Percentiles rank a stretch among this genome's conserved stretches.
Evolutionary conservation across 192 early-diverging fungal genomes (phyloP).

Genomic region (Chytriomyces hyalinus): DNA sequence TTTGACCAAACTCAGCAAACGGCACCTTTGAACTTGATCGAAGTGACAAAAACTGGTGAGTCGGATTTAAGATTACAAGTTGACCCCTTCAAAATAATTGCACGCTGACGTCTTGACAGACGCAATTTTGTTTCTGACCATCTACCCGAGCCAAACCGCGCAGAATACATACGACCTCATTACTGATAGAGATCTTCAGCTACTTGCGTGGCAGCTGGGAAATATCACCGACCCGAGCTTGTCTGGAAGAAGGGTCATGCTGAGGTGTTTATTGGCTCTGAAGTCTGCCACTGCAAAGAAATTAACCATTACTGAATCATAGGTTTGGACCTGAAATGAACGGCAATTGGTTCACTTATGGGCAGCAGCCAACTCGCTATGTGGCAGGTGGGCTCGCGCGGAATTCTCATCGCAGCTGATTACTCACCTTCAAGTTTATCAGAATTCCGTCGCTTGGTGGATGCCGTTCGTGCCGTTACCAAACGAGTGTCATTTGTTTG

Average conservation of each 20-base stretch:
- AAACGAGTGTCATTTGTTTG: conserved; percentile 46
- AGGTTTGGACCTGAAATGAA: conserved; percentile 55
- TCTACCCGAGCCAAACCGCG: conserved; percentile 20
- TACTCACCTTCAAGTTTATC: not conserved
- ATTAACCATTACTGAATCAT: not conserved
- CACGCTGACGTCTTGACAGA: not conserved
- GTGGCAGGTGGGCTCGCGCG: not conserved
- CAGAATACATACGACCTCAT: not conserved
- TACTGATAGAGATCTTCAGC: conserved; percentile 28
- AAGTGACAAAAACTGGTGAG: conserved; percentile 26
- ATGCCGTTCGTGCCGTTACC: conserved; percentile 20
- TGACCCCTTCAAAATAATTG: not conserved
- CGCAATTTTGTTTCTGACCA: conserved; percentile 35
- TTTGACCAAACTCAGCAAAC: conserved; percentile 23
- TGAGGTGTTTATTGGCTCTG: not conserved
- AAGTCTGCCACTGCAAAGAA: not conserved
- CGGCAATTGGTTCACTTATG: conserved; percentile 37
- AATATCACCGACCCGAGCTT: conserved; percentile 34
- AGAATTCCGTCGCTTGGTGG: conserved; percentile 14
- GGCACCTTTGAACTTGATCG: conserved; percentile 24
- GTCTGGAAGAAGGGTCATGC: conserved; percentile 40
- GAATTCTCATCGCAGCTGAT: not conserved
- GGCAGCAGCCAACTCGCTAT: conserved; percentile 10
- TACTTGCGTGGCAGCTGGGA: conserved; percentile 37
- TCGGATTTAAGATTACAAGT: not conserved